phyloP scores from a whole-genome alignment of 352 stramenopile genomes.

The Globisporangium cederbergense region DNA sequence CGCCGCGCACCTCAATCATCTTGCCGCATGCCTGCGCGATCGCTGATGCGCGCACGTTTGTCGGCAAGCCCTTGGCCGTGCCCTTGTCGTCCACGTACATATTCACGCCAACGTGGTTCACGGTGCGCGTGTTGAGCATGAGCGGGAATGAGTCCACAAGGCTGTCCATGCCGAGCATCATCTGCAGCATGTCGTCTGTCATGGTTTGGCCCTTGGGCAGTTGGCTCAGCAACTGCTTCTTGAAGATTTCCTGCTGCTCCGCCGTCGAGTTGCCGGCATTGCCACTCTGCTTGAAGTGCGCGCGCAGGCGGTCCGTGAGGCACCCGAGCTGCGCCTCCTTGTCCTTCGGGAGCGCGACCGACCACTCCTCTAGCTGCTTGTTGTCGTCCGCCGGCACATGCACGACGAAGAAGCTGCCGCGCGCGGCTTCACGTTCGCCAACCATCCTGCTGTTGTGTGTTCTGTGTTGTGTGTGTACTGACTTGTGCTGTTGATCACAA shows the following conservation, averaged over 20 bases:
- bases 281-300: slow-evolving; percentile 65
- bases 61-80: slow-evolving; percentile 76
- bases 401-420: slow-evolving; percentile 70
- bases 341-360: slow-evolving; percentile 58
- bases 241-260: slow-evolving; percentile 76
- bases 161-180: slow-evolving; percentile 87
- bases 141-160: slow-evolving; percentile 87
- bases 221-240: slow-evolving; percentile 74
- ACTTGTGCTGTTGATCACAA: too few species aligned
- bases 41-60: slow-evolving; percentile 73
- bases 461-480: not conserved
- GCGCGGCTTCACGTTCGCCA: slow-evolving; percentile 42
- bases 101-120: slow-evolving; percentile 76
- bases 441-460: slow-evolving; percentile 34
- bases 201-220: slow-evolving; percentile 59
- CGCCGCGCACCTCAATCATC: slow-evolving; percentile 80
- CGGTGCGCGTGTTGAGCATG: slow-evolving; percentile 72
- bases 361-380: slow-evolving; percentile 70
- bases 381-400: slow-evolving; percentile 55
- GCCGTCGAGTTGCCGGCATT: slow-evolving; percentile 26
- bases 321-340: slow-evolving; percentile 79
- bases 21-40: slow-evolving; percentile 81
- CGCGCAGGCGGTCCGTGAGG: slow-evolving; percentile 75
- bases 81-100: slow-evolving; percentile 91
- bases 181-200: slow-evolving; percentile 75